These are phyloP conservation scores for Cystoisospora suis DNA, from an alignment of 169 alveolate species.

Conservation along the genomic window DNA sequence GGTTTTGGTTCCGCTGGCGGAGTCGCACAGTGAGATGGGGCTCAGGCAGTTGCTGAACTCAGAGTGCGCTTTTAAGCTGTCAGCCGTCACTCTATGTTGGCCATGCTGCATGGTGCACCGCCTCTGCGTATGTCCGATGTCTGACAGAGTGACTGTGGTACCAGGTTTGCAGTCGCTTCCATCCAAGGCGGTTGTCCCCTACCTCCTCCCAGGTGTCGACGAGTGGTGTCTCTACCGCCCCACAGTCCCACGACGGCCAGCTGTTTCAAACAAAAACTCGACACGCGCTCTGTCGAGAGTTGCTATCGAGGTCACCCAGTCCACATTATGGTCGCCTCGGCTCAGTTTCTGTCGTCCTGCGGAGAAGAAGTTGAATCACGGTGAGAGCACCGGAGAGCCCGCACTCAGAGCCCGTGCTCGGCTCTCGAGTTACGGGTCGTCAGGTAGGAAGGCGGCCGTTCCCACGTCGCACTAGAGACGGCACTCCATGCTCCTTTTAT, in stretches of 20 bases:
- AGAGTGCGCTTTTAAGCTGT: not conserved
- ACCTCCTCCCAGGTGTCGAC: not conserved
- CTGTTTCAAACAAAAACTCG: not conserved
- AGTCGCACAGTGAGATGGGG: not conserved
- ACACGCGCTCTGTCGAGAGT: not conserved
- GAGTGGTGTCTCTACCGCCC: not conserved
- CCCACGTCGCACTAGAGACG: not conserved
- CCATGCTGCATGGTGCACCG: not conserved
- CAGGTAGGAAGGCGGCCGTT: not conserved
- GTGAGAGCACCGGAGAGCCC: not conserved
- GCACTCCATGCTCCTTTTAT: not conserved
- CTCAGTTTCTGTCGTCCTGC: not conserved
- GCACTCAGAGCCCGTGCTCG: not conserved
- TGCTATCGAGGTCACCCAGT: slow-evolving; percentile 6
- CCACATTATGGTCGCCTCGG: slow-evolving; percentile 30
- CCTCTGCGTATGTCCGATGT: not conserved
- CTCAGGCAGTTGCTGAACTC: not conserved
- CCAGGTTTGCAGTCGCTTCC: not conserved
- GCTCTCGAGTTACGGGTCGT: not conserved
- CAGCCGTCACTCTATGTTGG: not conserved
- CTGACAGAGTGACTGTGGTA: not conserved
- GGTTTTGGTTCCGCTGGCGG: not conserved
- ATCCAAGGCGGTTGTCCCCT: slow-evolving; percentile 17
- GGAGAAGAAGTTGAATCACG: not conserved
- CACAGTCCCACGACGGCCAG: not conserved